Evolutionary conservation across 1,284 basidiomycete genomes (phyloP), one percentile per base, ranked within the genome.

Genomic region (Naganishia cerealis): DNA sequence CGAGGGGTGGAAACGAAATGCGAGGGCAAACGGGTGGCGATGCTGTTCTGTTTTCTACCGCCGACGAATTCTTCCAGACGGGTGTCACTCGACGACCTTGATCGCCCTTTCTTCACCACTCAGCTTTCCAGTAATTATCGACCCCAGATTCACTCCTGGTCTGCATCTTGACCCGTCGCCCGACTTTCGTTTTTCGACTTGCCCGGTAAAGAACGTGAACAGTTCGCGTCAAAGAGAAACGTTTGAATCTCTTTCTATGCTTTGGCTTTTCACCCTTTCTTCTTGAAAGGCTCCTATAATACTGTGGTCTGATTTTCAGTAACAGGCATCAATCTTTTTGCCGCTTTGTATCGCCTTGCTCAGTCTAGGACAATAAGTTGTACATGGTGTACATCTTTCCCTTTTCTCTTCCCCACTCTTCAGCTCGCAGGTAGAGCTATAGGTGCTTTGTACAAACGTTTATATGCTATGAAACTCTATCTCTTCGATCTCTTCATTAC

Each of bases 41-140:
- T 15, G 69, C 69, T 38, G 69, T 70, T 33, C 56, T 70, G 58
- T 70, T 70, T 50, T 67, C 66, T 43, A 68, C 67, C 24, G 67
- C 61, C 24, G 67, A 68, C 24, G 67, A 63, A 8, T 63, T 63
- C 52, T 63, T 63, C 38, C 61, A 63, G 21, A 54, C 50, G n/a
- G 61, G 33, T 10, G 61, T 21, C 1, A 24, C 50, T 2, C 50
- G 61, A 39, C 61, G 61, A 42, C 36, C 52, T 15, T 63, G 39
- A 54, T 59, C 29, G 40, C 12, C 56, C 6, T 39, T 39, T 36
- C 58, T 10, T 13, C 43, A 18, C 15, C n/a, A 33, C 29, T 33
- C 29, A 33, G 21, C 26, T 16, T 46, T 26, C 9, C 36, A 16
- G 12, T 18, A 8, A 5, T 6, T 42, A 42, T 21, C 16, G 57